Conservation (phyloP, 2,329 filamentous ascomycete genomes). For the Tolypocladium amazonense region DNA sequence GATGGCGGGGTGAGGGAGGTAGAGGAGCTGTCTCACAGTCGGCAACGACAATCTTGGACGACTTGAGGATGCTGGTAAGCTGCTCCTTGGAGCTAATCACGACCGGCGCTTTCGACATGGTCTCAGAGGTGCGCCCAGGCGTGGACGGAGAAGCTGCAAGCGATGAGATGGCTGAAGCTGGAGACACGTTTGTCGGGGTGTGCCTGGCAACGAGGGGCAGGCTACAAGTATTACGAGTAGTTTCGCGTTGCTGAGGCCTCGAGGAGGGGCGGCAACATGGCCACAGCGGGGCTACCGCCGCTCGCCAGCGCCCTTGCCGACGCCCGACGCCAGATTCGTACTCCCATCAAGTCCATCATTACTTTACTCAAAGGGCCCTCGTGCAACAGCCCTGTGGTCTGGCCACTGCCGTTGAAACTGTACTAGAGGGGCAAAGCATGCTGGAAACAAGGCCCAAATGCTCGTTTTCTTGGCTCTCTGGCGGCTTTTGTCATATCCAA, state of each 20-base stretch:
- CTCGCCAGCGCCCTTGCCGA: no score
- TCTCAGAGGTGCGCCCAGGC: constrained; percentile 1
- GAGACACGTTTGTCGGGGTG: background rate
- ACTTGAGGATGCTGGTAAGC: constrained; percentile 56
- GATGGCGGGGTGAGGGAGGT: constrained; percentile 4
- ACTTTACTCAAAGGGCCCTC: background rate
- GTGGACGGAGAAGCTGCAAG: background rate
- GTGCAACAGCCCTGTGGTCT: background rate
- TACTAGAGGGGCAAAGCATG: background rate
- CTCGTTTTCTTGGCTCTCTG: background rate
- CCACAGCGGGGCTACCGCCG: background rate
- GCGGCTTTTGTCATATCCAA: background rate
- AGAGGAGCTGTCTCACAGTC: constrained; percentile 58
- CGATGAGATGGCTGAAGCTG: background rate
- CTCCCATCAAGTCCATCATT: background rate
- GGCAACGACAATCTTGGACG: constrained; percentile 70
- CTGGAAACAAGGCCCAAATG: background rate
- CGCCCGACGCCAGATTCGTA: no score
- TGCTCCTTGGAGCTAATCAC: constrained; percentile 42
- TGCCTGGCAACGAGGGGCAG: background rate
- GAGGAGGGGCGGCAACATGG: background rate
- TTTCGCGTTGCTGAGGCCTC: background rate
- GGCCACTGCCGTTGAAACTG: background rate
- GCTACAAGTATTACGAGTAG: background rate
- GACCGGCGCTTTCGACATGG: constrained; percentile 19